These are phyloP conservation scores for Tagetes erecta DNA, from an alignment of 129 eudicot species.

Conservation along the genomic window DNA sequence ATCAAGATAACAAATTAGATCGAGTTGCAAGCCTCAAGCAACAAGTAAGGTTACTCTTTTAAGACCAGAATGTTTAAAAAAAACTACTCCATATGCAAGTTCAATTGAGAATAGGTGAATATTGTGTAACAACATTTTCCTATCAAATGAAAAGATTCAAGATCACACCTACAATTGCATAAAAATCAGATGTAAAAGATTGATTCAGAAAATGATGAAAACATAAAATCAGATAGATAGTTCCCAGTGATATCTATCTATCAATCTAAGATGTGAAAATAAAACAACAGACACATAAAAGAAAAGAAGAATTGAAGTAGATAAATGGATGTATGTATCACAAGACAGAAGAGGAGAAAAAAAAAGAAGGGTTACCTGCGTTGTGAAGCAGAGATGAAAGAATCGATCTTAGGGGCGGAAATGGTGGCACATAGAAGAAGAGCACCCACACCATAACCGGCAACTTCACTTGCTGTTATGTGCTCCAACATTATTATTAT, in stretches of 20 bases:
- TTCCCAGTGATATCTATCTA: too few relatives aligned
- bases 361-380: constrained; percentile 53
- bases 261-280: too few relatives aligned
- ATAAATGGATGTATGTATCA: background rate
- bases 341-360: too few relatives aligned
- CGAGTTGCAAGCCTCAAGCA: background rate
- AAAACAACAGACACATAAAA: background rate
- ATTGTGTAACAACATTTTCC: background rate
- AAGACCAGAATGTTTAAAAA: background rate
- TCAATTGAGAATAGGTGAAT: background rate
- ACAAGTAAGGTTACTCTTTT: background rate
- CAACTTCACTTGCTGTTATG: constrained; percentile 83
- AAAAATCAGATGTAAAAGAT: background rate
- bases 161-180: background rate
- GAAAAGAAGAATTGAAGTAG: background rate
- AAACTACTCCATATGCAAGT: background rate
- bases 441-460: constrained; percentile 86
- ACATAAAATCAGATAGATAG: background rate
- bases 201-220: constrained; percentile 12
- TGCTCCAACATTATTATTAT: constrained; percentile 56
- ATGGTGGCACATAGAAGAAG: constrained; percentile 74
- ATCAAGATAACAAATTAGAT: background rate
- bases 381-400: constrained; percentile 79
- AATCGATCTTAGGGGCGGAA: constrained; percentile 78
- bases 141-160: background rate